Percentiles rank a stretch among this genome's conserved stretches.
Conservation (phyloP, 768 basidiomycete species). For the Xerocomellus chrysenteron region DNA sequence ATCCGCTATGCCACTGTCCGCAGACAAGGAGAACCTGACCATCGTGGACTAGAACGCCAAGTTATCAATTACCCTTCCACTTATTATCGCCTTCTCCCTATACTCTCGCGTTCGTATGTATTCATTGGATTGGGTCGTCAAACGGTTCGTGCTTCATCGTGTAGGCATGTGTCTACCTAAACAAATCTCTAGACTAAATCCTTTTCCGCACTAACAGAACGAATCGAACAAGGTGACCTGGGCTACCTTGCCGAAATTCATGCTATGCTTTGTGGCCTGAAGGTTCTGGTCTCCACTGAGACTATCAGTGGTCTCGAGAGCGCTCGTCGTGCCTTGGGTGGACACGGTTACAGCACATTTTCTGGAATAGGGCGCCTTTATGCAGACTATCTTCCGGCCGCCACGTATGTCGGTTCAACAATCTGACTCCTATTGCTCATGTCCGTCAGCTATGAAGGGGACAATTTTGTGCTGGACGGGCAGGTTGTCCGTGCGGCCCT, state of each 20-base stretch:
- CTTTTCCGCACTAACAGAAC: conserved; percentile 49
- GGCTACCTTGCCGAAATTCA: conserved; percentile 71
- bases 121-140: conserved; percentile 63
- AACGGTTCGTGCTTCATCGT: conserved; percentile 42
- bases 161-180: background rate
- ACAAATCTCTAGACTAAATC: conserved; percentile 39
- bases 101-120: conserved; percentile 66
- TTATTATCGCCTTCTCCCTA: conserved; percentile 69
- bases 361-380: conserved; percentile 65
- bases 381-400: conserved; percentile 62
- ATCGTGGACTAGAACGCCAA: conserved; percentile 59
- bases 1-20: conserved; percentile 74
- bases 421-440: background rate
- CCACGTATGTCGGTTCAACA: conserved; percentile 46
- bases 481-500: conserved; percentile 73
- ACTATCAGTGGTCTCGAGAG: conserved; percentile 59
- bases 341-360: conserved; percentile 73
- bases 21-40: conserved; percentile 56
- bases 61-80: conserved; percentile 72
- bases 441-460: conserved; percentile 62
- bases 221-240: conserved; percentile 55
- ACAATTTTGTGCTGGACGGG: conserved; percentile 73
- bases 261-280: conserved; percentile 66
- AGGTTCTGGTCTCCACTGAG: conserved; percentile 55
- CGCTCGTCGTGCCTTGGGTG: conserved; percentile 70